phyloP scores from a whole-genome alignment of 768 basidiomycete genomes.

The Favolaschia claudopus region DNA sequence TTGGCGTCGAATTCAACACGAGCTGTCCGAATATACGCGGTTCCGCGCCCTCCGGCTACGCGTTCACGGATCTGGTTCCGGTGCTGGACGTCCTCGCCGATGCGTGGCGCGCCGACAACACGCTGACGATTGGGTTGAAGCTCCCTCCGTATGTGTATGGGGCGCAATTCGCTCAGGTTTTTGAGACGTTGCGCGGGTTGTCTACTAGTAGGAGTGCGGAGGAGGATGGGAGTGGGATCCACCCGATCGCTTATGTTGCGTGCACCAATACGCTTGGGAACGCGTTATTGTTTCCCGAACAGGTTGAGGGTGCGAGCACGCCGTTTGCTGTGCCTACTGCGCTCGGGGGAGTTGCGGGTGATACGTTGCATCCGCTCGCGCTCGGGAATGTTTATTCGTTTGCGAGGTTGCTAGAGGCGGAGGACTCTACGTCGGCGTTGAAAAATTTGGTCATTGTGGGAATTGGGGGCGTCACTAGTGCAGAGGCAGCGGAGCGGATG shows the following conservation, averaged over 20 bases:
- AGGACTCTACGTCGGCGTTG: conserved; percentile 47
- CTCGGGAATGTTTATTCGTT: conserved; percentile 82
- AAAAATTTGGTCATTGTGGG: conserved; percentile 70
- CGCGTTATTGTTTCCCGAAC: conserved; percentile 67
- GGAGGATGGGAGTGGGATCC: conserved; percentile 15
- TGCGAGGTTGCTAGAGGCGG: conserved; percentile 52
- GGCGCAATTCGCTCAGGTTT: conserved; percentile 65
- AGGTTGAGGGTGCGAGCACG: conserved; percentile 39
- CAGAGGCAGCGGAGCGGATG: conserved; percentile 72
- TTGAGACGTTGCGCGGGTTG: conserved; percentile 55
- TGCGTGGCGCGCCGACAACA: conserved; percentile 54
- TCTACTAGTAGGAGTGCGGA: conserved; percentile 35
- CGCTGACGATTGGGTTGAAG: conserved; percentile 77
- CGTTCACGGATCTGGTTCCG: conserved; percentile 55
- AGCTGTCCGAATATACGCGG: conserved; percentile 83
- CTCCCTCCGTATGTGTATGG: conserved; percentile 76
- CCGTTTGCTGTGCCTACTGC: conserved; percentile 69
- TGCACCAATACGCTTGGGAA: conserved; percentile 85
- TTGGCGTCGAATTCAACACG: conserved; percentile 85
- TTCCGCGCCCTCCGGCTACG: conserved; percentile 72
- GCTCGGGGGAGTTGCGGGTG: conserved; percentile 80
- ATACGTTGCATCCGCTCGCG: conserved; percentile 75
- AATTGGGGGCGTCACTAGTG: conserved; percentile 80
- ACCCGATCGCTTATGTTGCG: conserved; percentile 75
- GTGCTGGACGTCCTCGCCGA: conserved; percentile 64